Evolutionary conservation across 192 early-diverging fungal species (phyloP), one percentile per base, ranked within the genome.

Genomic region (Coemansia sp.): DNA sequence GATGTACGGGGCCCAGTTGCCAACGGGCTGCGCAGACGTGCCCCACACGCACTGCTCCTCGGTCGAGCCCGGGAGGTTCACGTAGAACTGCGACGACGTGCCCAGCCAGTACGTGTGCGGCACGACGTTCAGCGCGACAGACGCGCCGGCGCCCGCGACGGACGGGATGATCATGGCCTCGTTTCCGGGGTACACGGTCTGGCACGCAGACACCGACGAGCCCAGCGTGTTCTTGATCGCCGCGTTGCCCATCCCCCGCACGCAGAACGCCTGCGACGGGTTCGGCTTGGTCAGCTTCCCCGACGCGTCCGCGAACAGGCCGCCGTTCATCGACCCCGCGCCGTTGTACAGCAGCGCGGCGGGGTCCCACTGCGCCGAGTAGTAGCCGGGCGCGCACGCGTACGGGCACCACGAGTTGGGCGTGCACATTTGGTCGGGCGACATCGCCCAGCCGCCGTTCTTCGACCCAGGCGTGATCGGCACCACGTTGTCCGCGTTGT

Each of bases 361-460:
- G 0, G 70, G 61, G 25, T 79, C 76, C 70, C 70, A 79, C 45
- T 79, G 76, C 46, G 76, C 76, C 11, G 76, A 64, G 23, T 79
- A 79, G 51, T 68, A 79, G 2, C 76, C 76, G 0, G 76, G 55
- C 2, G 58, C 62, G 18, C 76, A 79, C 2, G 76, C 76, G 43
- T 79, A 79, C 0, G 76, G 76, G 25, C 76, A 79, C 76, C 76
- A 79, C 0, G 54, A 50, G 45, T 50, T 50, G 10, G 69, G 50
- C 60, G 0, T 58, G 60, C 76, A 79, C 46, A 27, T n/a, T 35
- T 79, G 76, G 66, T 79, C 38, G 0, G 76, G 76, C 58, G 76
- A 79, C 76, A 79, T 79, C 14, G 76, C 76, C 76, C 76, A 79
- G 4, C 76, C 76, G 27, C 66, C 76, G 59, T 79, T 79, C 7